phyloP scores from a whole-genome alignment of 1,139 yeast genomes.

The Saccharomyces pastorianus region DNA sequence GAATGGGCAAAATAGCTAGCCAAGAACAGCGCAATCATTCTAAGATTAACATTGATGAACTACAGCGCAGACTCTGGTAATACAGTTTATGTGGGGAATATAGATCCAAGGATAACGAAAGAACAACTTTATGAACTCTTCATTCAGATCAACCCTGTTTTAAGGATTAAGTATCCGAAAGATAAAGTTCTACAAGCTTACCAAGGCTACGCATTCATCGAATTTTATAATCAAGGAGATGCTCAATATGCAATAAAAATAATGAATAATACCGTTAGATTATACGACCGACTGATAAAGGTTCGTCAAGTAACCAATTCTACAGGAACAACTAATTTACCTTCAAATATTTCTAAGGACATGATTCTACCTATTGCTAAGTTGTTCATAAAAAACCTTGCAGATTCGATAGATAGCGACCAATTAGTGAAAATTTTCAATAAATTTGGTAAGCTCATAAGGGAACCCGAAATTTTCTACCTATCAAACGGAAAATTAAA shows the following conservation, averaged over 20 bases:
- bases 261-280: slow-evolving; percentile 41
- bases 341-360: not conserved
- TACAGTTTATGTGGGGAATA: slow-evolving; percentile 75
- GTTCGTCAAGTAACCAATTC: slow-evolving; percentile 37
- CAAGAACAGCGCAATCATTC: not conserved
- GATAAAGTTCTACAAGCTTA: slow-evolving; percentile 64
- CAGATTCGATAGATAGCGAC: slow-evolving; percentile 58
- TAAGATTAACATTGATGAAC: not conserved
- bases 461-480: slow-evolving; percentile 46
- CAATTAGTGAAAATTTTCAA: slow-evolving; percentile 54
- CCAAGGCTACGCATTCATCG: slow-evolving; percentile 87
- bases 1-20: not conserved
- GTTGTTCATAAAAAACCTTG: slow-evolving; percentile 64
- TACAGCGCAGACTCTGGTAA: slow-evolving; percentile 43
- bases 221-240: slow-evolving; percentile 52
- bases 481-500: slow-evolving; percentile 47
- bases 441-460: slow-evolving; percentile 57
- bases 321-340: slow-evolving; percentile 10
- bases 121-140: slow-evolving; percentile 68
- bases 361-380: slow-evolving; percentile 64
- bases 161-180: slow-evolving; percentile 63
- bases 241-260: slow-evolving; percentile 63
- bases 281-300: slow-evolving; percentile 58
- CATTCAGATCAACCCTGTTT: slow-evolving; percentile 77
- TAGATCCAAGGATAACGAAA: slow-evolving; percentile 68